Evolutionary conservation across 352 stramenopile species (phyloP).

Genomic region (Globisporangium spinosum): DNA sequence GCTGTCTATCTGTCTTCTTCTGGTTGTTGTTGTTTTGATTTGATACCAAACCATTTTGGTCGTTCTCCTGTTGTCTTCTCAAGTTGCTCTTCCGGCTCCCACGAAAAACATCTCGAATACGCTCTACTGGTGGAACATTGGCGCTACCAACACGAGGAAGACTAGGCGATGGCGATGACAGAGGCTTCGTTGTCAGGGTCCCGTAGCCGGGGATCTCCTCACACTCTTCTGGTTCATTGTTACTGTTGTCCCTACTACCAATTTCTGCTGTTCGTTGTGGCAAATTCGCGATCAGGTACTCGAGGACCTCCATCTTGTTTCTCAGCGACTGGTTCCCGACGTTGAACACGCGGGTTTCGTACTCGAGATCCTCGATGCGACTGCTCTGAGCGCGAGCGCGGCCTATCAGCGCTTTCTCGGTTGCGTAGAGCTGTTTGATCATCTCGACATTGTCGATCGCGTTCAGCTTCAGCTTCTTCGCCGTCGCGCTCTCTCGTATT

Average conservation of each 20-base stretch:
- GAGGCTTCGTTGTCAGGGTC: conserved; percentile 10
- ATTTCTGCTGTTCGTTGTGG: not conserved
- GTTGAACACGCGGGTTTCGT: conserved; percentile 41
- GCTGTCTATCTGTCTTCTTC: not conserved
- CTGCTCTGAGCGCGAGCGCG: conserved; percentile 21
- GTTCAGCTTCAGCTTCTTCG: conserved; percentile 37
- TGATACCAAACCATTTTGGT: not conserved
- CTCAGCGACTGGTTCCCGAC: conserved; percentile 55
- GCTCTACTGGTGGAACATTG: conserved; percentile 17
- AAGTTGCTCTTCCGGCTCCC: conserved; percentile 5
- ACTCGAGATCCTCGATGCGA: conserved; percentile 25
- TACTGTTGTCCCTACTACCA: not conserved
- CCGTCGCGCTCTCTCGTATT: conserved; percentile 8
- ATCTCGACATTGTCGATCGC: conserved; percentile 60
- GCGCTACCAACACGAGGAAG: conserved; percentile 6
- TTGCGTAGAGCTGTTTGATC: conserved; percentile 52
- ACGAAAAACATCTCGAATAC: conserved; percentile 22
- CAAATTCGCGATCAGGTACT: conserved; percentile 36
- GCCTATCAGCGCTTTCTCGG: conserved; percentile 35
- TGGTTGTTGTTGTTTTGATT: conserved; percentile 10
- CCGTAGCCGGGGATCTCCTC: conserved; percentile 41
- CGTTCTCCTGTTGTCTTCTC: not conserved
- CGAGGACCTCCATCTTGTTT: conserved; percentile 54
- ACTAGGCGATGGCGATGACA: conserved; percentile 3
- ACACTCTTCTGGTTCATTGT: conserved; percentile 14